These are phyloP conservation scores for Aspergillus jensenii DNA, from an alignment of 2,329 filamentous ascomycete genomes.

Conservation along the genomic window DNA sequence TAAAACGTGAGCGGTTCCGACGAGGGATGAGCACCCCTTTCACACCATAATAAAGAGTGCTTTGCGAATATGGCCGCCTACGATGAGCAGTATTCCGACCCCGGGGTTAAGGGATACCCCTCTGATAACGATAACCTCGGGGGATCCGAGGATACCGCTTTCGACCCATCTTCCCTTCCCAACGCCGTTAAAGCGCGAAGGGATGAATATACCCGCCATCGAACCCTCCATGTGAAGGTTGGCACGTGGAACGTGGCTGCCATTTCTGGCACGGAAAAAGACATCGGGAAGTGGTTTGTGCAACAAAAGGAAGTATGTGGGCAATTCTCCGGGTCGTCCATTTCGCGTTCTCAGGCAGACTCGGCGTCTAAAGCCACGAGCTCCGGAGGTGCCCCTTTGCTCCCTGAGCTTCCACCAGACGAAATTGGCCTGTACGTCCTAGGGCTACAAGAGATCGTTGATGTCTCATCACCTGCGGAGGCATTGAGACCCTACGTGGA, in stretches of 20 bases:
- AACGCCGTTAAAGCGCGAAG: conserved; percentile 68
- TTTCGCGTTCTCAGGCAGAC: conserved; percentile 53
- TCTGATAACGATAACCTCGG: conserved; percentile 17
- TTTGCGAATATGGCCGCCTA: conserved; percentile 16
- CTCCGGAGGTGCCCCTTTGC: conserved; percentile 12
- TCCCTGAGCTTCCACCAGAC: conserved; percentile 42
- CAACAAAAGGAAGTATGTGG: conserved; percentile 69
- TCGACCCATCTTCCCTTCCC: conserved; percentile 48
- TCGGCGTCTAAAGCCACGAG: conserved; percentile 19
- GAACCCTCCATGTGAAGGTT: conserved; percentile 79
- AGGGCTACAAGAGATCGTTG: conserved; percentile 88
- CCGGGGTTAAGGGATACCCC: conserved; percentile 12
- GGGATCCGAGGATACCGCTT: conserved; percentile 14
- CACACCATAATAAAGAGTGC: neutral
- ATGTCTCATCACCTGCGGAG: conserved; percentile 76
- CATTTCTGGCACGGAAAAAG: conserved; percentile 79
- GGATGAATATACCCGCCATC: conserved; percentile 74
- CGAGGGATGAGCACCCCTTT: neutral
- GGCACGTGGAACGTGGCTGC: conserved; percentile 95
- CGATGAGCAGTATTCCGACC: conserved; percentile 8
- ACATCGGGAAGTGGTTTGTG: conserved; percentile 86
- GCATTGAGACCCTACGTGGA: conserved; percentile 77
- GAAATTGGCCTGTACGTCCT: conserved; percentile 88
- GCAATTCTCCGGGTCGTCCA: conserved; percentile 25
- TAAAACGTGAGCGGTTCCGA: neutral